Base-by-base conservation (phyloP, 441 rosid species). In the Erodium chrysanthum region DNA sequence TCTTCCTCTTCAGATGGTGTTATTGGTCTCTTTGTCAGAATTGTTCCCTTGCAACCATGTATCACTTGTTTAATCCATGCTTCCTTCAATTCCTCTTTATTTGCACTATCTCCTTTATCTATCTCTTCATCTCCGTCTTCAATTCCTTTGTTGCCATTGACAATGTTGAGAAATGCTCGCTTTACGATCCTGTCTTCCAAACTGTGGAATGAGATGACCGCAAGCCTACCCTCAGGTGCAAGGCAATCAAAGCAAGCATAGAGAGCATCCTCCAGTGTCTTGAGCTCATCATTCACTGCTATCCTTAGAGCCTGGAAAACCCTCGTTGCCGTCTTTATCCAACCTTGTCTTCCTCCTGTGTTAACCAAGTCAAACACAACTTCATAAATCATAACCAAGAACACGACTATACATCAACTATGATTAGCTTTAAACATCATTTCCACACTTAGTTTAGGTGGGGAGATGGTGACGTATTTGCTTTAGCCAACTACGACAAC, bases 241-340 rank as follows among this genome's bases (percentile, higher is more conserved):
- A 93, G 96, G 73, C 92, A 85, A 48, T 84, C 90, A 17, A 89
- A 93, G 66, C 86, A 80, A 67, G 84, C 79, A 72, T 79, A 71
- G 42, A 87, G 90, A 14, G 98, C 77, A 72, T 83, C 80, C 75
- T 88, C 86, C 66, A 93, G 82, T 1, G 90, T 84, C 72, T 80
- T 84, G 33, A 93, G 97, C 78, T 93, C 98, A 75, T 93, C 92
- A 33, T 93, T 93, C 52, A 90, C 98, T 31, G 97, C 96, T 20
- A 90, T 93, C 71, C 98, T 81, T 59, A 93, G 84, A 37, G 96
- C 95, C 74, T 93, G 98, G 67, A 91, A 93, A 63, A 91, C 97
- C 66, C 96, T 82, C 23, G 95, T 89, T 44, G 98, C 98, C n/a
- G 96, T 89, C 78, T 93, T 91, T 76, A 93, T 82, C 97, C 96